Evolutionary conservation across 1,284 basidiomycete genomes (phyloP), one percentile per base, ranked within the genome.

Genomic region (Pseudozyma tsukubaensis): DNA sequence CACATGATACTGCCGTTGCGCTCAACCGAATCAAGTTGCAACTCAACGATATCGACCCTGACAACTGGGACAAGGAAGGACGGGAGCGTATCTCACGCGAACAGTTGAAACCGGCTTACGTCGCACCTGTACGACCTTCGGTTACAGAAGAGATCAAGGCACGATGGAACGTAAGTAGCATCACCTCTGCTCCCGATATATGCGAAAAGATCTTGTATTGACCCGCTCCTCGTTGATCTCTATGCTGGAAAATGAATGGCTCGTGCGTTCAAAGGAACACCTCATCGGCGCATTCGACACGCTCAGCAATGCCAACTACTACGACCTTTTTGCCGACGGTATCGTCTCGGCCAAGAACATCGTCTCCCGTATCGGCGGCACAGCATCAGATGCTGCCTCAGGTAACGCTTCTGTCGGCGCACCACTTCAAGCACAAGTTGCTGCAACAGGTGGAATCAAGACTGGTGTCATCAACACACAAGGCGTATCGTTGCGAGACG

Each of bases 31-130:
- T 72, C 64, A 64, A 75, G 52, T 43, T 71, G 43, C 59, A 71
- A 45, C 68, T 75, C 54, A 63, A 72, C 64, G 68, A 75, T 44
- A 71, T 75, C 47, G 72, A 75, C n/a, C 72, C 72, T 8, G 72
- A 75, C 51, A 72, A 75, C 48, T 75, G 72, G 72, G 68, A 75
- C 44, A 68, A 65, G 50, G 50, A 68, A 37, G 72, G 72, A 48
- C 68, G 56, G 45, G 51, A 68, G 61, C 55, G 64, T 0, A 58
- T 72, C 7, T 37, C 60, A 0, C 55, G 52, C 14, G 60, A 71
- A 34, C 61, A 72, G 47, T 47, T 75, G 16, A 62, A 50, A 36
- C 74, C 74, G 1, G 74, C 74, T 12, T 77, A 73, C 40, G 52
- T 70, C 11, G 63, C 74, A 3, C 74, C 74, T 4, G 57, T 58